These are phyloP conservation scores for Lonicera japonica DNA, from an alignment of 129 eudicot genomes.

Conservation along the genomic window DNA sequence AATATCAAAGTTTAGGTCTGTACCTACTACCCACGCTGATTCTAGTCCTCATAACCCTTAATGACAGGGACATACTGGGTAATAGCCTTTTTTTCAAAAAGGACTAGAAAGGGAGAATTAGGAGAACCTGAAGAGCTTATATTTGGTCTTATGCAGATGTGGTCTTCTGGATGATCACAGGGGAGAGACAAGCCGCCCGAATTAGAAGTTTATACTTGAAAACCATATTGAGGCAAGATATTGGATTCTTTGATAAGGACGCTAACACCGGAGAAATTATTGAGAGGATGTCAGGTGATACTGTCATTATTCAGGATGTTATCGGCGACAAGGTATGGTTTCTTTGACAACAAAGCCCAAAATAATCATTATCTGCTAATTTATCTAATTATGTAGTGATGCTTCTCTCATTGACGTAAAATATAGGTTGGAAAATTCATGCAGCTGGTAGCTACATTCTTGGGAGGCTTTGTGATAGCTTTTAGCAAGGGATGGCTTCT, in stretches of 20 bases:
- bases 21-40: too few species aligned
- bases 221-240: conserved; percentile 33
- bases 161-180: conserved; percentile 37
- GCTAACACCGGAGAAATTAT: conserved; percentile 20
- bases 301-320: conserved; percentile 30
- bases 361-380: too few species aligned
- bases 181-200: conserved; percentile 35
- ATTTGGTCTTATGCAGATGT: conserved; percentile 19
- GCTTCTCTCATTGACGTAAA: not conserved
- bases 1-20: too few species aligned
- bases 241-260: conserved; percentile 37
- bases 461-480: conserved; percentile 30
- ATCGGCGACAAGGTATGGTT: conserved; percentile 31
- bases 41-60: too few species aligned
- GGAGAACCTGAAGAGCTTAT: not conserved
- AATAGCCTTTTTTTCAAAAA: too few species aligned
- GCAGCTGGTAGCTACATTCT: conserved; percentile 21
- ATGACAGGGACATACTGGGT: too few species aligned
- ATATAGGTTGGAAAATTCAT: conserved; percentile 27
- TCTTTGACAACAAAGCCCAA: too few species aligned
- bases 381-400: too few species aligned
- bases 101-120: not conserved
- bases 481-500: conserved; percentile 33
- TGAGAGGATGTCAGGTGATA: conserved; percentile 30
- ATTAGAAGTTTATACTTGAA: conserved; percentile 27